These are phyloP conservation scores for Schizothecium vesticola DNA, from an alignment of 495 filamentous ascomycete species.

Conservation along the genomic window DNA sequence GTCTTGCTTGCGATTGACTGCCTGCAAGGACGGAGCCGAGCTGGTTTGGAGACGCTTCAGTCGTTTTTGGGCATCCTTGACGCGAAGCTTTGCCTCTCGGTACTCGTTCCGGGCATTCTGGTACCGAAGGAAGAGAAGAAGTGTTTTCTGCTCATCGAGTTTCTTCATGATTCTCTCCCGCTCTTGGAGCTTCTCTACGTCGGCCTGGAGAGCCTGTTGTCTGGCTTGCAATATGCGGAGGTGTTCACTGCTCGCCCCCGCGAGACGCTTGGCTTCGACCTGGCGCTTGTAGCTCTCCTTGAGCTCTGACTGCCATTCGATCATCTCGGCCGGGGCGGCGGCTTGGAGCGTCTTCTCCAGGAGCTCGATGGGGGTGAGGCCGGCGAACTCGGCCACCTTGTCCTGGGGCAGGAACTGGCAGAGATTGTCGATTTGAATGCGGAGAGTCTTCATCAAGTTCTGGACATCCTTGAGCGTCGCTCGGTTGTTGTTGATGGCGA, in stretches of 20 bases:
- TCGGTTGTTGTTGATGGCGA: conserved; percentile 60
- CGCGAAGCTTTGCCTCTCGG: conserved; percentile 10
- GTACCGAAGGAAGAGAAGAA: conserved; percentile 63
- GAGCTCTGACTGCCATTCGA: conserved; percentile 68
- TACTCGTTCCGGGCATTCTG: conserved; percentile 35
- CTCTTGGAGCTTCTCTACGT: conserved; percentile 78
- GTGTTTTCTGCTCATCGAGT: conserved; percentile 60
- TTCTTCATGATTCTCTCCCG: conserved; percentile 60
- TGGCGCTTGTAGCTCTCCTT: conserved; percentile 65
- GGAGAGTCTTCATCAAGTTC: conserved; percentile 58
- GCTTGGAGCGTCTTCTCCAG: conserved; percentile 80
- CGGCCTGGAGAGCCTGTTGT: conserved; percentile 71
- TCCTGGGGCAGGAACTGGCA: conserved; percentile 98
- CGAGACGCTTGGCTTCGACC: conserved; percentile 55
- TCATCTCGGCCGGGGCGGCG: conserved; percentile 73
- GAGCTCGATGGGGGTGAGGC: conserved; percentile 76
- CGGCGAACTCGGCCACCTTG: conserved; percentile 90
- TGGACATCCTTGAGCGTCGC: conserved; percentile 55
- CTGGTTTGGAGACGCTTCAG: conserved; percentile 54
- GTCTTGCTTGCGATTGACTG: conserved; percentile 58
- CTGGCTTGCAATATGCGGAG: conserved; percentile 62
- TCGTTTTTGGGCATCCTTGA: conserved; percentile 42
- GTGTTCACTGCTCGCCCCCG: conserved; percentile 54
- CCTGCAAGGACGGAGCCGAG: conserved; percentile 60
- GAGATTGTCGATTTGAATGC: conserved; percentile 94